Percentiles rank a stretch among this genome's conserved stretches.
phyloP scores from a whole-genome alignment of 129 eudicot species.

The Cynara cardunculus region DNA sequence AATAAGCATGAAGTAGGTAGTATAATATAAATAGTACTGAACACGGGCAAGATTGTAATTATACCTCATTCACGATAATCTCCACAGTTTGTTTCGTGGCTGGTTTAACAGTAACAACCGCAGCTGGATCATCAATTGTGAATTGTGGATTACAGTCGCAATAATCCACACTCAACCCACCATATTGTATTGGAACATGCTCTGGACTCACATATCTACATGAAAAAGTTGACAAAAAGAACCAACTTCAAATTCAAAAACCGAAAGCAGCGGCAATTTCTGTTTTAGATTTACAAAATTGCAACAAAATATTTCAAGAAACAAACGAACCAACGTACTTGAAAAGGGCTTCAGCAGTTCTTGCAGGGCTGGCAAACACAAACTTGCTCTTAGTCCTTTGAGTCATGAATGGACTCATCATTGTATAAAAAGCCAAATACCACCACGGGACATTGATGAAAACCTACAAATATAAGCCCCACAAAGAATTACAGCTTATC shows the following conservation, averaged over 20 bases:
- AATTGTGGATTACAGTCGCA: constrained; percentile 79
- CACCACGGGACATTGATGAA: constrained; percentile 98
- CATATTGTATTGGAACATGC: constrained; percentile 82
- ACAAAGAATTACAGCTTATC: neutral
- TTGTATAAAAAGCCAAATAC: constrained; percentile 80
- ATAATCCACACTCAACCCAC: constrained; percentile 74
- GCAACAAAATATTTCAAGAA: neutral
- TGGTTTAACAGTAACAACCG: constrained; percentile 80
- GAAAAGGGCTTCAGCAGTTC: constrained; percentile 80
- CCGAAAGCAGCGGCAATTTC: neutral
- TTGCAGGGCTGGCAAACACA: constrained; percentile 87
- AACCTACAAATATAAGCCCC: constrained; percentile 40
- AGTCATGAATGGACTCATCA: constrained; percentile 86
- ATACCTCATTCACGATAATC: constrained; percentile 74
- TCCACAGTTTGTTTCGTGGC: constrained; percentile 82
- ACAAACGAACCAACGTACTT: constrained; percentile 43
- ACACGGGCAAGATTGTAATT: neutral
- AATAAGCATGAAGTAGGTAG: neutral
- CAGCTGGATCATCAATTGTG: constrained; percentile 68
- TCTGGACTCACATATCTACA: constrained; percentile 79
- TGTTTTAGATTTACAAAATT: neutral
- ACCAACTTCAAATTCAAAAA: neutral
- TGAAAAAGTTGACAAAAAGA: constrained; percentile 5
- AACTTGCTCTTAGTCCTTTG: constrained; percentile 96
- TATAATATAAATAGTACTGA: neutral